Evolutionary conservation across 1,284 basidiomycete genomes (phyloP), one percentile per base, ranked within the genome.

Genomic region (Ustilago tritici): DNA sequence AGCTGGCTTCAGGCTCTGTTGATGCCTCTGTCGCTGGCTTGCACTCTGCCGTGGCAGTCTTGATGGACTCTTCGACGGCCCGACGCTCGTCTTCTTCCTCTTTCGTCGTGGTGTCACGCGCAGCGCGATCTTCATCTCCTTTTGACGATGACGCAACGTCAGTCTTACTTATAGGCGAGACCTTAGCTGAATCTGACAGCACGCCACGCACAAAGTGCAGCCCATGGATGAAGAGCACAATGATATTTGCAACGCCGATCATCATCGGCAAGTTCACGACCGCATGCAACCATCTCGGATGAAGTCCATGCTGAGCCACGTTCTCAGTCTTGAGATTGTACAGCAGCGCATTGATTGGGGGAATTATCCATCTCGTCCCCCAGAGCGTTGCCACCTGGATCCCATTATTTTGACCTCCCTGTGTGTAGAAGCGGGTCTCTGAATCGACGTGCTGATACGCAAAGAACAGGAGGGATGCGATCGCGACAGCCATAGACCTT

Each of bases 231-330:
- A 47, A 38, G 0, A 72, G 35, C 28, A 78, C 56, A 0, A 49
- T 43, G 3, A 47, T 66, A 19, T 65, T 61, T 3, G 69, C 70
- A 0, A 69, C 23, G 7, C 86, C 86, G 9, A 85, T 77, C 1
- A 87, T 76, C 74, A 87, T 79, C 9, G 86, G 86, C 56, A 73
- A 59, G 53, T 87, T 87, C 53, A 84, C 83, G 19, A 77, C 36
- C 0, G 61, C 41, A 56, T 87, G 86, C 32, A 87, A 56, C 65
- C 76, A 87, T 2, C 82, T 74, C 14, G 86, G 86, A 55, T 87
- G 86, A 12, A 85, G 19, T 0, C 86, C 86, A 56, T 87, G 86
- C 41, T 75, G 57, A 0, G 80, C 79, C 14, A 87, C 83, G 53
- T 87, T 87, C 4, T 56, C 47, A 14, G 65, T 55, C 28, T 68